Conservation (phyloP, 352 stramenopile species). For the Phytopythium montanum region DNA sequence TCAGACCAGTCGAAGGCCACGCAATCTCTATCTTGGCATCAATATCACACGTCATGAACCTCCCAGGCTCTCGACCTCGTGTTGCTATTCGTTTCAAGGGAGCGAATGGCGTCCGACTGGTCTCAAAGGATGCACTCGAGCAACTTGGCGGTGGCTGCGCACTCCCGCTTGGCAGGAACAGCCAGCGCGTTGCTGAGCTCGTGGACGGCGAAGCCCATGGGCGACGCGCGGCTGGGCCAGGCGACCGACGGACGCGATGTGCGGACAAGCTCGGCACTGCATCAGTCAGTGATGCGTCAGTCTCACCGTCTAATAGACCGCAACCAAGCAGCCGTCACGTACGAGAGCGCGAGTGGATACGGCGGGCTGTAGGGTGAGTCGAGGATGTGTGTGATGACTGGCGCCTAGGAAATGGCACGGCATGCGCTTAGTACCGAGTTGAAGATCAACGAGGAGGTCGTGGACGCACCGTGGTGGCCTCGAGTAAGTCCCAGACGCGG, state of each 20-base stretch:
- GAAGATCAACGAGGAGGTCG: not conserved
- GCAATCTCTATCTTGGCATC: not conserved
- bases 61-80: not conserved
- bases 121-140: constrained; percentile 26
- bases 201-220: constrained; percentile 23
- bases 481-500: constrained; percentile 52
- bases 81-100: not conserved
- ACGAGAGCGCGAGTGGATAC: constrained; percentile 43
- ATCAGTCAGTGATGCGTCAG: not conserved
- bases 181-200: constrained; percentile 23
- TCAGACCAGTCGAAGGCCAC: not conserved
- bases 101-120: not conserved
- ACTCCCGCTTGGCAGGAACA: constrained; percentile 11
- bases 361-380: constrained; percentile 11
- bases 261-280: constrained; percentile 44
- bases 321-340: constrained; percentile 7
- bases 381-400: constrained; percentile 31
- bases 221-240: constrained; percentile 16
- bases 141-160: constrained; percentile 18
- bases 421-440: not conserved
- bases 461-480: constrained; percentile 30
- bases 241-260: constrained; percentile 46
- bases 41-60: not conserved
- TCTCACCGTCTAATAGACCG: not conserved
- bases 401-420: constrained; percentile 10